Evolutionary conservation across 2,329 filamentous ascomycete genomes (phyloP).

Genomic region (Ascochyta rabiei): DNA sequence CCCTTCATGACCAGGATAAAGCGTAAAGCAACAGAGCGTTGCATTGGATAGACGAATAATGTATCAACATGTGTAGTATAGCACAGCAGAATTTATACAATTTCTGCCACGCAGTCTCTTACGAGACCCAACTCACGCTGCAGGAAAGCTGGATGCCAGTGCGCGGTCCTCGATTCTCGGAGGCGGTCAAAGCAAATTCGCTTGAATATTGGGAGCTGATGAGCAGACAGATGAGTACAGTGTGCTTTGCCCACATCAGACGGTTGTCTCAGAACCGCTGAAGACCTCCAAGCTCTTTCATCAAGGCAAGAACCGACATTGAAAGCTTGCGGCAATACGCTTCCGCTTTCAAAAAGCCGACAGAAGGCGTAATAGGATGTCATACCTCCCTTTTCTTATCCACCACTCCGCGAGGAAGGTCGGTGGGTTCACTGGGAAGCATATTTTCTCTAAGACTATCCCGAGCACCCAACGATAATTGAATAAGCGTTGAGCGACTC

Average conservation of each 20-base stretch:
- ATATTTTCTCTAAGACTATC: conserved; percentile 84
- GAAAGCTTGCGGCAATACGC: not conserved
- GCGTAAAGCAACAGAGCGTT: not conserved
- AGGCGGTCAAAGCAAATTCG: not conserved
- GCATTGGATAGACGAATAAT: too few species aligned
- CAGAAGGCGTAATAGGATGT: conserved; percentile 25
- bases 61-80: too few species aligned
- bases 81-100: too few species aligned
- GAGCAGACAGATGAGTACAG: not conserved
- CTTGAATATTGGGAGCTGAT: not conserved
- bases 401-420: conserved; percentile 57
- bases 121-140: not conserved
- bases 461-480: conserved; percentile 98
- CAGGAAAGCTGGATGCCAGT: not conserved
- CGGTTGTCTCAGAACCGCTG: not conserved
- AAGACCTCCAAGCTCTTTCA: not conserved
- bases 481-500: conserved; percentile 97
- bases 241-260: not conserved
- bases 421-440: conserved; percentile 62
- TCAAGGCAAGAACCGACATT: not conserved
- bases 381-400: conserved; percentile 53
- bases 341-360: not conserved
- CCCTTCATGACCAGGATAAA: not conserved
- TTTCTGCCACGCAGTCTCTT: too few species aligned
- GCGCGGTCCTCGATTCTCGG: not conserved